Evolutionary conservation across 495 filamentous ascomycete species (phyloP).

Genomic region (Parathielavia hyrcaniae): DNA sequence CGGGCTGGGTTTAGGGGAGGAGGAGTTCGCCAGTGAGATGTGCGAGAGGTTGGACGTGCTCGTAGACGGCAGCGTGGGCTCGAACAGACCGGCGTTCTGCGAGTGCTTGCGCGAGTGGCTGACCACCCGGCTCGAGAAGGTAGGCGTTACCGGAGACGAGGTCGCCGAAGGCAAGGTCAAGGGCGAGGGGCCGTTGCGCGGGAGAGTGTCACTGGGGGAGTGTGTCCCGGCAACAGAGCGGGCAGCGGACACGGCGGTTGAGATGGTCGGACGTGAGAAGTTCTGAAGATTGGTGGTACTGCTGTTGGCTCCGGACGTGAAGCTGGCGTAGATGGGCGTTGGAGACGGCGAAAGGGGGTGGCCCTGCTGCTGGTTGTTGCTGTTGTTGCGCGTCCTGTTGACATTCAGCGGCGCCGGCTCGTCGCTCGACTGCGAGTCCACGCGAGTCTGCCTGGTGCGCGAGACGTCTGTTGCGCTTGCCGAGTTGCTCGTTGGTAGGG

Average conservation of each 20-base stretch:
- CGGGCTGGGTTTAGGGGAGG: slow-evolving; percentile 32
- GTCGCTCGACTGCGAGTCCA: slow-evolving; percentile 44
- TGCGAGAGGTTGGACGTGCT: slow-evolving; percentile 49
- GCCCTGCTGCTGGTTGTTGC: no score
- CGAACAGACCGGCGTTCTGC: slow-evolving; percentile 83
- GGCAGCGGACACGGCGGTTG: slow-evolving; percentile 36
- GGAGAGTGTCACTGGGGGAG: slow-evolving; percentile 25
- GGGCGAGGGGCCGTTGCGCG: slow-evolving; percentile 38
- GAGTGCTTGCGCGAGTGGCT: slow-evolving; percentile 50
- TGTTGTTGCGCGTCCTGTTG: slow-evolving; percentile 25
- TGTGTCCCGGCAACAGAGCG: slow-evolving; percentile 31
- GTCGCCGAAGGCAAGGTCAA: slow-evolving; percentile 37
- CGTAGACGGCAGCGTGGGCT: slow-evolving; percentile 73
- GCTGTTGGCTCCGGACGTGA: slow-evolving; percentile 32
- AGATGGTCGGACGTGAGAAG: slow-evolving; percentile 48
- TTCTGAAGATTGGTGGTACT: slow-evolving; percentile 43
- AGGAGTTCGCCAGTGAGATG: slow-evolving; percentile 38
- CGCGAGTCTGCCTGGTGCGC: slow-evolving; percentile 34
- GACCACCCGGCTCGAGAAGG: slow-evolving; percentile 21
- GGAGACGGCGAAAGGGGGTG: slow-evolving; percentile 21
- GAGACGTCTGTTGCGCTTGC: slow-evolving; percentile 30
- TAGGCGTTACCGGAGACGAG: slow-evolving; percentile 29
- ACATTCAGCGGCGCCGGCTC: slow-evolving; percentile 35
- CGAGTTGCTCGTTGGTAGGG: slow-evolving; percentile 35
- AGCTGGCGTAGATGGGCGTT: slow-evolving; percentile 34